Evolutionary conservation across 306 rosid species (phyloP), one percentile per base, ranked within the genome.

Genomic region (Lablab purpureus): DNA sequence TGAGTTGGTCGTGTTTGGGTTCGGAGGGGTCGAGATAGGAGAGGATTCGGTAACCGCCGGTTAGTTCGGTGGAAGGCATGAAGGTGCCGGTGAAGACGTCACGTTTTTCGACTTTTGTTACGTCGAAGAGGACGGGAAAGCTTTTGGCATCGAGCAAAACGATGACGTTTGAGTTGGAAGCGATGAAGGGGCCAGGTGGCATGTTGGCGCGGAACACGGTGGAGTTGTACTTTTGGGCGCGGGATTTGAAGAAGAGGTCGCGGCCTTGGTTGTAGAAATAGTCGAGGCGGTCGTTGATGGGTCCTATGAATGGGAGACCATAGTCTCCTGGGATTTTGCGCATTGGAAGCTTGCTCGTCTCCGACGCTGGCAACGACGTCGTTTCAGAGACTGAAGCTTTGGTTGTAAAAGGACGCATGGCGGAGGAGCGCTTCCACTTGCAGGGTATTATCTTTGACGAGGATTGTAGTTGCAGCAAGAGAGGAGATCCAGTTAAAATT

Each of bases 11-110:
- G 87, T 95, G 99, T 21, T 52, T 77, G 9, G 94, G 92, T 51
- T 95, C 99, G 32, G 98, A 81, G 0, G 99, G 99, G 78, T 95
- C 99, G 4, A 95, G 90, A 66, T 95, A 95, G 4, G 99, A 91
- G n/a, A 95, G 93, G 19, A 83, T 70, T 8, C 99, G 69, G 91
- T 93, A 84, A 3, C 99, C 98, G 11, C 98, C 98, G 67, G 99
- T 95, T 88, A 95, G 91, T 1, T 95, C 87, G 0, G 89, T 63
- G 10, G 90, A 87, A 0, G 99, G 99, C 93, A 93, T 88, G 87
- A 19, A 95, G 27, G 98, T 95, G 0, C 99, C 99, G 8, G 96
- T 90, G 74, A 95, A 95, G 40, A 95, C 73, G 62, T 95, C 91
- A 2, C 75, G 87, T 77, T 95, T 95, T 25, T 91, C 98, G 3